phyloP scores from a whole-genome alignment of 495 filamentous ascomycete species.

The Talaromyces wortmannii region DNA sequence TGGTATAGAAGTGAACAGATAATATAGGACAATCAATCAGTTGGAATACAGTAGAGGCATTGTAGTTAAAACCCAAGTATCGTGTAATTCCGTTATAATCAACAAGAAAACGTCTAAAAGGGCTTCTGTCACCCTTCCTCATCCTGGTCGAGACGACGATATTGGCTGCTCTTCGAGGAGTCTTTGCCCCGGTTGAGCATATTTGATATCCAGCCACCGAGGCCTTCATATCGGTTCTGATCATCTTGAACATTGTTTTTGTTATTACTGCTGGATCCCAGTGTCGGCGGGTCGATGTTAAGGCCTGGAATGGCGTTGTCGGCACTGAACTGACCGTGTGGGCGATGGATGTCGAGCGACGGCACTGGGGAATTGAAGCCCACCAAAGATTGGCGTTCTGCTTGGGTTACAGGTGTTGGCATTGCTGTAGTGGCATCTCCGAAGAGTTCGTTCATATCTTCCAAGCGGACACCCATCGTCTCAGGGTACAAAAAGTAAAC shows the following conservation, averaged over 20 bases:
- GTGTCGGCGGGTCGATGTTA: constrained; percentile 63
- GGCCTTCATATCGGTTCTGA: constrained; percentile 40
- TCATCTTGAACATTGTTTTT: constrained; percentile 32
- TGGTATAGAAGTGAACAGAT: constrained; percentile 5
- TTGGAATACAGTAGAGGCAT: neutral
- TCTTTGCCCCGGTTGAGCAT: constrained; percentile 51
- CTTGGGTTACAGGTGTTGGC: constrained; percentile 62
- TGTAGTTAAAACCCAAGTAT: too few species aligned
- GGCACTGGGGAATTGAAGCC: constrained; percentile 67
- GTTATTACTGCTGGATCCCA: constrained; percentile 33
- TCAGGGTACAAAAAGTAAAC: constrained; percentile 97
- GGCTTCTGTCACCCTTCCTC: constrained; percentile 37
- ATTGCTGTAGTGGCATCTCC: constrained; percentile 80
- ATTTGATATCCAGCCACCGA: constrained; percentile 65
- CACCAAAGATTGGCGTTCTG: constrained; percentile 70
- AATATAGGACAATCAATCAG: constrained; percentile 3
- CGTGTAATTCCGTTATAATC: neutral
- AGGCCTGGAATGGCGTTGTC: constrained; percentile 64
- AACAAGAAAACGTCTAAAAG: neutral
- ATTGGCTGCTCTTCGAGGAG: constrained; percentile 44
- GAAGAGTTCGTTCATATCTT: constrained; percentile 92
- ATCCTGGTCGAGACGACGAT: constrained; percentile 59
- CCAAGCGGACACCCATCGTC: constrained; percentile 86
- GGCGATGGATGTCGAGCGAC: constrained; percentile 64
- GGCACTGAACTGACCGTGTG: constrained; percentile 39